A percentile compares a stretch with the other conserved stretches of the same genome.
Evolutionary conservation across 2,329 filamentous ascomycete species (phyloP).

Genomic region (Penicillium sp.): DNA sequence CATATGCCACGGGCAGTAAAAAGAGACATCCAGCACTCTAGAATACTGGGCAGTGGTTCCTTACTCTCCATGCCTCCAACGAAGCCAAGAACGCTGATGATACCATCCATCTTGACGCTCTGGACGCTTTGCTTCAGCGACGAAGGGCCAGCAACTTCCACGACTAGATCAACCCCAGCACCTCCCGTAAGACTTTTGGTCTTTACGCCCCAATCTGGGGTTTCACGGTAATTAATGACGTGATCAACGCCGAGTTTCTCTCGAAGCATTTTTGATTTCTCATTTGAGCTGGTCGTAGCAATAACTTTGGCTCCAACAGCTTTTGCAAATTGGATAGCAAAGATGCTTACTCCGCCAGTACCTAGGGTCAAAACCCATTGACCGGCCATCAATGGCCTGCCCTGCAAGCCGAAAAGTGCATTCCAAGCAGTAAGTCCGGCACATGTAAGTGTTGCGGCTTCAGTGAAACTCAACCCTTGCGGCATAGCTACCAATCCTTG

Average conservation of each 20-base stretch:
- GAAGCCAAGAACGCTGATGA: conserved; percentile 36
- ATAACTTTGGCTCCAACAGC: conserved; percentile 55
- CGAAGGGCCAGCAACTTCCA: conserved; percentile 39
- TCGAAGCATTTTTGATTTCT: conserved; percentile 46
- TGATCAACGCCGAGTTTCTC: conserved; percentile 46
- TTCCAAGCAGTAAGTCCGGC: conserved; percentile 51
- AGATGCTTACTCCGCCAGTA: conserved; percentile 51
- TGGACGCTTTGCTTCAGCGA: conserved; percentile 41
- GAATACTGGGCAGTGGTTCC: neutral
- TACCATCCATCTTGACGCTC: conserved; percentile 34
- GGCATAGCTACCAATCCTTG: conserved; percentile 47
- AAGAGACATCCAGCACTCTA: conserved; percentile 20
- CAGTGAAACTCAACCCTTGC: conserved; percentile 41
- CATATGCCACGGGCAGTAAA: conserved; percentile 34
- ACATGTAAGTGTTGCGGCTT: conserved; percentile 48
- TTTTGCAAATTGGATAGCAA: conserved; percentile 43
- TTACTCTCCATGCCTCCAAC: conserved; percentile 3
- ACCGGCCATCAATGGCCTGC: conserved; percentile 32
- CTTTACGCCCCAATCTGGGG: conserved; percentile 36
- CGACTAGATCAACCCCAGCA: conserved; percentile 36
- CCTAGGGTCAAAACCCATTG: conserved; percentile 51
- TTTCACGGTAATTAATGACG: conserved; percentile 43
- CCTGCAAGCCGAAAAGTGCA: conserved; percentile 48
- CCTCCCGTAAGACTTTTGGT: conserved; percentile 37
- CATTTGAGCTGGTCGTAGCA: conserved; percentile 51